A percentile compares a stretch with the other conserved stretches of the same genome.
phyloP scores from a whole-genome alignment of 1,284 basidiomycete genomes.

The Peniophora sp. region DNA sequence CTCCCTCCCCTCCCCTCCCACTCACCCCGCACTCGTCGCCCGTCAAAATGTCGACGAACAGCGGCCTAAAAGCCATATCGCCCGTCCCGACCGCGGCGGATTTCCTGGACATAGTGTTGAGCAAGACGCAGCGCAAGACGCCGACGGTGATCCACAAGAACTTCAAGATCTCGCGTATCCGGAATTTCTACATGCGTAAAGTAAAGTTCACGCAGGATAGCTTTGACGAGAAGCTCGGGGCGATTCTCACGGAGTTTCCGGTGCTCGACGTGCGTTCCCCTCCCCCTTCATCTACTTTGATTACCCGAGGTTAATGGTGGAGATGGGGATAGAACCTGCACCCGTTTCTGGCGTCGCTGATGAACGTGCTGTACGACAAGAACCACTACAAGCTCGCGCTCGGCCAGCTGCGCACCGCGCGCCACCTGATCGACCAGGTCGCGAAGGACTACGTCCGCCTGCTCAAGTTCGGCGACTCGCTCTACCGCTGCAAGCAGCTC shows the following conservation, averaged over 20 bases:
- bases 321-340: conserved; percentile 88
- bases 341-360: conserved; percentile 86
- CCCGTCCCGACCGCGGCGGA: conserved; percentile 94
- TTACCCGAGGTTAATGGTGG: not conserved
- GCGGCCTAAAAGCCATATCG: conserved; percentile 90
- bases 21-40: not conserved
- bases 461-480: conserved; percentile 92
- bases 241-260: conserved; percentile 93
- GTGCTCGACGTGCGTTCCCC: conserved; percentile 84
- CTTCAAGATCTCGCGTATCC: conserved; percentile 96
- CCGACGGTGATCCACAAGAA: conserved; percentile 97
- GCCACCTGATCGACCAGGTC: conserved; percentile 92
- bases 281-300: not conserved
- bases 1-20: too few relatives aligned
- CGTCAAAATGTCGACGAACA: conserved; percentile 64
- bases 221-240: conserved; percentile 94
- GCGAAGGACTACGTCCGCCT: conserved; percentile 93
- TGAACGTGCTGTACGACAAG: conserved; percentile 98
- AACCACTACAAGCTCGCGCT: conserved; percentile 98
- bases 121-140: conserved; percentile 94
- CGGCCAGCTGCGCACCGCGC: conserved; percentile 88
- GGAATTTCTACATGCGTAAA: conserved; percentile 97
- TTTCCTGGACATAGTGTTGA: conserved; percentile 92
- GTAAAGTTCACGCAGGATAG: conserved; percentile 99
- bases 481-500: conserved; percentile 95